Evolutionary conservation across 2,329 filamentous ascomycete species (phyloP).

Genomic region (Orbilia javanica): DNA sequence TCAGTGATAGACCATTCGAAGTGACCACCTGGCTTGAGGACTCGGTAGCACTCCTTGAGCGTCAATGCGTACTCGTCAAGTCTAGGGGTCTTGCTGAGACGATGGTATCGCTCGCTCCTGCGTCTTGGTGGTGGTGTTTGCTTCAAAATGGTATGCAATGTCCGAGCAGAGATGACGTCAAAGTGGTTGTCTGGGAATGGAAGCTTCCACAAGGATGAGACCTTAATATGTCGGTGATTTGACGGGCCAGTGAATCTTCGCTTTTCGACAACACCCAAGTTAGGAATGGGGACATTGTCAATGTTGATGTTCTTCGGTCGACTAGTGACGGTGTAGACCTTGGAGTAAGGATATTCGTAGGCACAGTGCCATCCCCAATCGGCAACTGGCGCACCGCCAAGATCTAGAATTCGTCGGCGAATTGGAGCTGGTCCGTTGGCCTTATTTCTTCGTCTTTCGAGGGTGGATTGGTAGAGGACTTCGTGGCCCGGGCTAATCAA

Average conservation of each 20-base stretch:
- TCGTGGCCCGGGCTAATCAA: constrained; percentile 70
- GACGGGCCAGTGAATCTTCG: constrained; percentile 74
- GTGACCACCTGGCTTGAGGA: constrained; percentile 92
- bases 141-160: constrained; percentile 86
- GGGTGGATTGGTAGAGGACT: constrained; percentile 63
- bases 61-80: constrained; percentile 90
- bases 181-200: constrained; percentile 90
- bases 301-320: constrained; percentile 80
- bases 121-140: constrained; percentile 69
- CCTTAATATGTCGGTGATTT: constrained; percentile 87
- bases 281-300: constrained; percentile 51
- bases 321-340: constrained; percentile 86
- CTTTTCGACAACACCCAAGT: constrained; percentile 53
- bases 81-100: constrained; percentile 63
- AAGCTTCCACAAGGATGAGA: constrained; percentile 80
- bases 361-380: constrained; percentile 98
- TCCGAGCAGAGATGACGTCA: constrained; percentile 89
- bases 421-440: constrained; percentile 56
- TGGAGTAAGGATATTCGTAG: constrained; percentile 83
- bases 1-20: constrained; percentile 92
- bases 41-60: constrained; percentile 85
- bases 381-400: constrained; percentile 74
- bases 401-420: constrained; percentile 71
- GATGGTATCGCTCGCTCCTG: constrained; percentile 40
- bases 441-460: constrained; percentile 61